Evolutionary conservation across 2,329 filamentous ascomycete genomes (phyloP), one percentile per base, ranked within the genome.

Genomic region (Knufia fluminis): DNA sequence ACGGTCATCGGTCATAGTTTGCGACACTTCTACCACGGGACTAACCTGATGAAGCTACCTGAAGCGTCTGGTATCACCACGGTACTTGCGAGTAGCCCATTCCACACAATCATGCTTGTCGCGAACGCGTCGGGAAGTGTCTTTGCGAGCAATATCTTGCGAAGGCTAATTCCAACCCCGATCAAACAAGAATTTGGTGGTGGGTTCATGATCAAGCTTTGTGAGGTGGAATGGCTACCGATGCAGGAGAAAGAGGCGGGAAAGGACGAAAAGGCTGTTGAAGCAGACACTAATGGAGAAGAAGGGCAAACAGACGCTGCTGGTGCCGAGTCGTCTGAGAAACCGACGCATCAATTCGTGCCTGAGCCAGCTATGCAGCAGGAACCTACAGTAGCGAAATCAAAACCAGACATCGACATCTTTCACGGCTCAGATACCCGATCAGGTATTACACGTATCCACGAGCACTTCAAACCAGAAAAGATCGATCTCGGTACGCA

Each of bases 151-250:
- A 81, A 79, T 56, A 73, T 76, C 0, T 60, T 79, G 31, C 66
- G 69, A 8, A 70, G 73, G 38, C 60, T 78, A 2, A 54, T 76
- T 16, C 72, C 57, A 6, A 46, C 23, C 12, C 33, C 19, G 10
- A 17, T 35, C 16, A n/a, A 45, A 31, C 19, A 74, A 49, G 62
- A 67, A 12, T 79, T 77, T 54, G 68, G 69, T 8, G 64, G 68
- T 7, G 69, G 73, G 9, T 78, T 70, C 66, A 70, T 77, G 50
- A 75, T 78, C 54, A 71, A 65, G 4, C 79, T 78, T 74, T 80
- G 80, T 55, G 61, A 66, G 20, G 77, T 80, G 56, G 76, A 80
- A 49, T 82, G 77, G 76, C 60, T 22, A 32, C 46, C 36, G 4
- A 6, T 26, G 23, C 4, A n/a, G 28, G 38, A 20, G 6, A 19